A percentile compares a stretch with the other conserved stretches of the same genome.
These are phyloP conservation scores for Lophiotrema nucula DNA, from an alignment of 495 filamentous ascomycete species.

Conservation along the genomic window DNA sequence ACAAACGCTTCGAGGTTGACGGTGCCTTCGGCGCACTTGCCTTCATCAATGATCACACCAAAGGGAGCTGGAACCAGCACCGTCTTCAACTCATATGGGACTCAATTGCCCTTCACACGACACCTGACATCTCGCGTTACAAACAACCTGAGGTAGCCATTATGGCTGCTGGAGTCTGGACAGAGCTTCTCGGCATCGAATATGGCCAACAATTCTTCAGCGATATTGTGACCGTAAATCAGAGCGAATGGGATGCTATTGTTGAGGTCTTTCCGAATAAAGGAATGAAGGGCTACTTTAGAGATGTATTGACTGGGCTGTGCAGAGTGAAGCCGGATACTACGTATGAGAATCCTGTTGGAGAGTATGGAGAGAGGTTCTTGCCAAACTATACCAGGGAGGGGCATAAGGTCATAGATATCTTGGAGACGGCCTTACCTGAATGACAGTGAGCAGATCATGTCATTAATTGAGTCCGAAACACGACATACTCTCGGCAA, in stretches of 20 bases:
- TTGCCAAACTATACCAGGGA: conserved; percentile 18
- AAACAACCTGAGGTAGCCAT: conserved; percentile 44
- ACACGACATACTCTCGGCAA: too few species aligned
- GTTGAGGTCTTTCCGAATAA: conserved; percentile 36
- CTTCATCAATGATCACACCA: conserved; percentile 38
- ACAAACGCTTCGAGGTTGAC: conserved; percentile 50
- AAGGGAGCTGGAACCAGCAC: conserved; percentile 39
- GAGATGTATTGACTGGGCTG: conserved; percentile 40
- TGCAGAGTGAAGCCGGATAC: conserved; percentile 41
- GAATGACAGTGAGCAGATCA: too few species aligned
- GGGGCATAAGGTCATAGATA: conserved; percentile 9
- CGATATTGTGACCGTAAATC: conserved; percentile 28
- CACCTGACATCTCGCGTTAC: conserved; percentile 39
- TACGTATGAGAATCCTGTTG: conserved; percentile 44
- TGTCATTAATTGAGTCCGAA: too few species aligned
- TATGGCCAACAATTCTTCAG: conserved; percentile 5
- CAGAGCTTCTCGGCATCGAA: conserved; percentile 41
- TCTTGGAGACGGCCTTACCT: not conserved
- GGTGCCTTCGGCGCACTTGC: conserved; percentile 42
- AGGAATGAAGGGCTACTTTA: conserved; percentile 38
- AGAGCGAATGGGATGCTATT: conserved; percentile 39
- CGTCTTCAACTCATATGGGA: conserved; percentile 48
- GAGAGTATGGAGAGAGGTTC: conserved; percentile 20
- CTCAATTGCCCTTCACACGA: conserved; percentile 46
- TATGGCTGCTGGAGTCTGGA: conserved; percentile 38